Evolutionary conservation across 2,329 filamentous ascomycete species (phyloP), one percentile per base, ranked within the genome.

Genomic region (Diaporthe batatas): DNA sequence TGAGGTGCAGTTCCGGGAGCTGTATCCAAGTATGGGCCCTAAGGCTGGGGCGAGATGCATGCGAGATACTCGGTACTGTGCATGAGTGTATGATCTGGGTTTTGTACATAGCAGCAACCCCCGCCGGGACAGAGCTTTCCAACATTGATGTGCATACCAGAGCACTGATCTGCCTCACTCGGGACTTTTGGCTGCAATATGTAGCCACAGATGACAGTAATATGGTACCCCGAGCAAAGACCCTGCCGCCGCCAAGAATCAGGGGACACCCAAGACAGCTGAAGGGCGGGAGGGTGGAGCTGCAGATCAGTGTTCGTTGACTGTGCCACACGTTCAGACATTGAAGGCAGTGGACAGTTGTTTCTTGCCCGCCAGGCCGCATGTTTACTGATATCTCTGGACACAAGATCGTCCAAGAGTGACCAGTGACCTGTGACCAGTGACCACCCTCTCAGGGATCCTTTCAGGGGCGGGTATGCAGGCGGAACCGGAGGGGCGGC

Each of bases 361-460:
- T 44, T 18, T 44, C 14, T 7, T 44, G 42, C 16, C 42, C 14
- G 39, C 14, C 39, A 14, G 11, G 8, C 39, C 42, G 12, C 39
- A 42, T 42, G 12, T 42, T 42, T 14, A 42, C 14, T 42, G 39
- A 42, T 42, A 42, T 44, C 16, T 44, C 42, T 6, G 21, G 18
- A n/a, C 44, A 47, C 36, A 65, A 67, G 62, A 53, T 67, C 62
- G 47, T 25, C 62, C 62, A 53, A 67, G 62, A 29, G 62, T 67
- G 62, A 29, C 62, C 51, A 23, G 29, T 29, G 29, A 29, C 5
- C 29, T 3, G 29, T 29, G 29, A 29, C 29, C 29, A 29, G 29
- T 29, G 29, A 29, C 29, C 29, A 29, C 44, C 59, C 29, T n/a
- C 25, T 51, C 44, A 29, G 29, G 29, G 29, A 5, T 10, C 36